Evolutionary conservation across 306 rosid genomes (phyloP), one percentile per base, ranked within the genome.

Genomic region (Urtica urens): DNA sequence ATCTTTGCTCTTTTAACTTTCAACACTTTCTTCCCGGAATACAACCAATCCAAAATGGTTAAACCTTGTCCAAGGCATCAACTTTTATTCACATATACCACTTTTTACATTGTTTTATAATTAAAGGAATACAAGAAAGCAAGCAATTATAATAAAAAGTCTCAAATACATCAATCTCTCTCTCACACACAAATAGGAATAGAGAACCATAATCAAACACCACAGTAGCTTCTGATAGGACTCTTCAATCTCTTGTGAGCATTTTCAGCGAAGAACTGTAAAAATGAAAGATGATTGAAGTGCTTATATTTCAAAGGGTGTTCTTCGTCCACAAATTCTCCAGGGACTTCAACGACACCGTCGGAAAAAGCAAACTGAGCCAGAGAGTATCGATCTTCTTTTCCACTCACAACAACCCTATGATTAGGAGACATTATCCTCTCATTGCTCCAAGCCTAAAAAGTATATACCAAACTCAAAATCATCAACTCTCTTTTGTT

Each of bases 401-500:
- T 70, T 51, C 75, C 83, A 15, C 26, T 74, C 74, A 74, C 75
- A 61, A 67, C 27, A 10, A 86, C 86, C 66, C 69, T 73, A 49
- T 86, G 96, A 13, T 18, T 65, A 1, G 93, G 86, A 15, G 96
- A 70, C 8, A 55, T 50, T 59, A 86, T 67, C 63, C 88, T 76
- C 23, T 74, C 85, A 33, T 86, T 86, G 77, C 93, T 86, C 96
- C 96, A 86, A 5, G 79, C 95, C 95, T 85, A 28, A 22, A 12
- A 19, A 39, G 6, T 4, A 23, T 17, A 58, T 1, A 28, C 10
- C 10, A 28, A 28, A 28, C 33, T 10, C 33, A n/a, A n/a, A n/a
- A n/a, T n/a, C n/a, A n/a, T n/a, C n/a, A n/a, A n/a, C n/a, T n/a
- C n/a, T n/a, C n/a, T n/a, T n/a, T n/a, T n/a, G n/a, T n/a, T n/a